Evolutionary conservation across 306 rosid genomes (phyloP).

Genomic region (Medicago lupulina): DNA sequence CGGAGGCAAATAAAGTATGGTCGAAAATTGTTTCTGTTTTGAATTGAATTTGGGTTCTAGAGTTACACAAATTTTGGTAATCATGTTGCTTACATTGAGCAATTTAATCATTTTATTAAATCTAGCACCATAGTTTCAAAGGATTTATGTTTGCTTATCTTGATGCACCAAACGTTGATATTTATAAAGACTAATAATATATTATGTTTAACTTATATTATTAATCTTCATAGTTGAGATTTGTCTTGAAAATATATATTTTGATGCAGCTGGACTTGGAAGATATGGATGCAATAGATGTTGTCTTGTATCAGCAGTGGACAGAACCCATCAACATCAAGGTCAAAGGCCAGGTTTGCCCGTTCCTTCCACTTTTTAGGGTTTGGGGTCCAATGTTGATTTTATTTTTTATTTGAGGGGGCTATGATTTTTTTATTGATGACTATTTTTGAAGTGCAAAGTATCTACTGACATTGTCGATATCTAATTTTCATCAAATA

Average conservation of each 20-base stretch:
- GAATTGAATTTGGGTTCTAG: no score
- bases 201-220: no score
- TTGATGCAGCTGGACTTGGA: background rate
- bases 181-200: no score
- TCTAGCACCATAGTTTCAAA: no score
- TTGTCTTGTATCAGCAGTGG: background rate
- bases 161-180: no score
- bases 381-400: background rate
- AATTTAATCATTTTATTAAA: no score
- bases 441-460: background rate
- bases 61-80: no score
- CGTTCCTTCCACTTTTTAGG: background rate
- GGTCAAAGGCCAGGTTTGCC: background rate
- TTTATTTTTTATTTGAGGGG: background rate
- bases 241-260: background rate
- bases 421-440: background rate
- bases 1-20: no score
- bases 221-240: background rate
- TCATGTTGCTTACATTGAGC: no score
- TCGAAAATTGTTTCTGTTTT: no score
- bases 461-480: background rate
- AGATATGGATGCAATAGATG: background rate
- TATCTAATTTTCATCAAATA: background rate
- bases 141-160: no score
- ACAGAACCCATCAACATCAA: background rate